Base-by-base conservation (phyloP, 106 monocot genomes). In the Dendrobium catenatum region DNA sequence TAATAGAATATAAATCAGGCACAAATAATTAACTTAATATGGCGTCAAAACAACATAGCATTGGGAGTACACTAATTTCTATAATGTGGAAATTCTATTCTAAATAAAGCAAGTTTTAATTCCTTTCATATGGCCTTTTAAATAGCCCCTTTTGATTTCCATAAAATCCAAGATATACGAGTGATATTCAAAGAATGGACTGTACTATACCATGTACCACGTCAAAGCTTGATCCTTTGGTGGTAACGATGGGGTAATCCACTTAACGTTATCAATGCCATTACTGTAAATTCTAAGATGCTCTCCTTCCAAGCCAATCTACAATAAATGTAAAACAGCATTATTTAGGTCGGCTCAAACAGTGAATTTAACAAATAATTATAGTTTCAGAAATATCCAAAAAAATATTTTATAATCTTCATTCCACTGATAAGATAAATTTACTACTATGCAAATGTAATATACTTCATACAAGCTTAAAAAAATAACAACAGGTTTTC, bases 281-380 rank as follows among this genome's bases (percentile, higher is more conserved):
- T 89, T 79, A 55, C 76, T 81, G 78, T 88, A 91, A 78, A 98
- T 84, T 48, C 72, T 67, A 19, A 79, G 68, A 88, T 86, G 79
- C 72, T 98, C 97, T 6, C 97, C 97, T 79, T 94, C 84, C 55
- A 98, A 79, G 42, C 97, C 97, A 87, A 98, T 88, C 97, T 98
- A 68, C 67, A 44, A 76, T 5, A 49, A 48, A 76, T 16, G 49
- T 43, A 44, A 44, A 70, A 74, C 43, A 8, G 29, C 7, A 42
- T 74, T 43, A 42, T 20, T 43, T 15, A 46, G 5, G 26, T 22
- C 26, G 49, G 76, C 0, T 48, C 44, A 48, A 41, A 26, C 26
- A 76, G 24, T 48, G 48, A 15, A 49, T n/a, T 16, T 49, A 24
- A 49, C 10, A 76, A n/a, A 76, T 44, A 48, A 44, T 76, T 46